Conservation (phyloP, 495 filamentous ascomycete species). For the Tricharina praecox region DNA sequence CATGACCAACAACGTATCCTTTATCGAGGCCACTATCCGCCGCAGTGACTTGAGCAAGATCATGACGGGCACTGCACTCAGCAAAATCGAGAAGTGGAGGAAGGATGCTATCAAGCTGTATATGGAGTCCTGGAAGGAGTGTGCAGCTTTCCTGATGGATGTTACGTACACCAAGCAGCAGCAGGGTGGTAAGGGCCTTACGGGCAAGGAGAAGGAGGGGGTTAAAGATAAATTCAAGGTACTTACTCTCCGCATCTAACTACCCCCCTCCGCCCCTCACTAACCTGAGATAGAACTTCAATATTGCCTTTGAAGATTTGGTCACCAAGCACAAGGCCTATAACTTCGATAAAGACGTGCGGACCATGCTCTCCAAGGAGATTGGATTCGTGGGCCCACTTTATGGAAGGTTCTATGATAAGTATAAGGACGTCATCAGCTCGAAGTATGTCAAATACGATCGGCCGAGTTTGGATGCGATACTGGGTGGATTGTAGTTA, state of each 20-base stretch:
- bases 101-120: constrained; percentile 73
- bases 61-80: constrained; percentile 44
- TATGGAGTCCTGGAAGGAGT: constrained; percentile 75
- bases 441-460: constrained; percentile 97
- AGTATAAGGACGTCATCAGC: constrained; percentile 95
- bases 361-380: constrained; percentile 57
- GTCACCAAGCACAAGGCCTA: constrained; percentile 59
- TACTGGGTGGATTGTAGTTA: constrained; percentile 31
- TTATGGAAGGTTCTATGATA: constrained; percentile 88
- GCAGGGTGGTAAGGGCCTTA: constrained; percentile 57
- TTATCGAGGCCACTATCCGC: constrained; percentile 72
- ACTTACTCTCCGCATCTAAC: background rate
- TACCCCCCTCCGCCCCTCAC: background rate
- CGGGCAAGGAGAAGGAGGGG: constrained; percentile 77
- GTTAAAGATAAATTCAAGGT: constrained; percentile 87
- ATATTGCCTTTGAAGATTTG: constrained; percentile 75
- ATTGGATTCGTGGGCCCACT: constrained; percentile 81
- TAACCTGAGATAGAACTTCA: constrained; percentile 46
- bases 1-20: constrained; percentile 70
- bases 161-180: constrained; percentile 64
- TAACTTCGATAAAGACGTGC: constrained; percentile 74
- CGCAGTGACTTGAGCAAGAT: constrained; percentile 61
- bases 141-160: constrained; percentile 70
- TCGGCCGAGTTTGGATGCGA: constrained; percentile 45
- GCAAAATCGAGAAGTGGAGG: constrained; percentile 61